Conservation (phyloP, 2,329 filamentous ascomycete genomes). For the Ilyonectria destructans region DNA sequence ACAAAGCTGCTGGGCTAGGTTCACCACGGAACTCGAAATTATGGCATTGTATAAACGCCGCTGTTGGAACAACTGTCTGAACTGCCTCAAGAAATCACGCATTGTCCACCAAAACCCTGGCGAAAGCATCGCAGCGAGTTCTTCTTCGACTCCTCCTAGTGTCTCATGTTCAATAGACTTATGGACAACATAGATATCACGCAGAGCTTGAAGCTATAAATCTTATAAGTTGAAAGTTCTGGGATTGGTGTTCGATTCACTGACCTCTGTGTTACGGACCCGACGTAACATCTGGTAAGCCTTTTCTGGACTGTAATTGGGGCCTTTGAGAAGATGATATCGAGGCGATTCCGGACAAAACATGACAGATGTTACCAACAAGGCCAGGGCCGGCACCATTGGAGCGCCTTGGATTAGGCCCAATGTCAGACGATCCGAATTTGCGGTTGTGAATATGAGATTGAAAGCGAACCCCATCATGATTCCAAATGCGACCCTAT, state of each 20-base stretch:
- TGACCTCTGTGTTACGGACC: constrained; percentile 57
- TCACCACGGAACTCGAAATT: constrained; percentile 52
- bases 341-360: constrained; percentile 62
- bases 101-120: constrained; percentile 51
- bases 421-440: constrained; percentile 34
- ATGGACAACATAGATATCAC: constrained; percentile 60
- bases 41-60: constrained; percentile 53
- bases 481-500: constrained; percentile 56
- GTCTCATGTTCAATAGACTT: constrained; percentile 53
- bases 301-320: constrained; percentile 55
- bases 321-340: constrained; percentile 59
- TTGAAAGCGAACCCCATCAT: constrained; percentile 58
- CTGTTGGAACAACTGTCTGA: constrained; percentile 48
- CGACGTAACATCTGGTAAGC: constrained; percentile 55
- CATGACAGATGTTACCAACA: constrained; percentile 54
- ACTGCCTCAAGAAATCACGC: constrained; percentile 50
- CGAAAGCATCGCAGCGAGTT: constrained; percentile 41
- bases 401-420: constrained; percentile 59
- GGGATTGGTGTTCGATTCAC: too few species aligned
- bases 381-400: constrained; percentile 54
- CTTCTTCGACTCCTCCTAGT: constrained; percentile 44
- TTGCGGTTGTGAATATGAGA: constrained; percentile 54
- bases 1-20: constrained; percentile 54
- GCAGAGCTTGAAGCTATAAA: constrained; percentile 57
- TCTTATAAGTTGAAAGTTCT: background rate